Percentiles rank a stretch among this genome's conserved stretches.
phyloP scores from a whole-genome alignment of 768 basidiomycete species.

The Serendipita vermifera region DNA sequence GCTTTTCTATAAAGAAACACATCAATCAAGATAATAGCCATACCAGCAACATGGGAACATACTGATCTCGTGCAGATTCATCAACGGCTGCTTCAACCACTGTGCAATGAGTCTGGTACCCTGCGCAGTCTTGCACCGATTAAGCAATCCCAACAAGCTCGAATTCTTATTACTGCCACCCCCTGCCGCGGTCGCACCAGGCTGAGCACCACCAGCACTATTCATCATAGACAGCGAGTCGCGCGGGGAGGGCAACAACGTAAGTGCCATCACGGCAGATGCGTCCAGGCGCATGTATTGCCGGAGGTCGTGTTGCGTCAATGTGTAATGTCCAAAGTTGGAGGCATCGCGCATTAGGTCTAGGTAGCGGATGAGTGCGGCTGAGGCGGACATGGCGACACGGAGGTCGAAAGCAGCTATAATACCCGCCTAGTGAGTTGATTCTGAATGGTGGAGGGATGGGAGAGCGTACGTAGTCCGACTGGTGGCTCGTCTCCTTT shows the following conservation, averaged over 20 bases:
- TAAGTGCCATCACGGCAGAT: conserved; percentile 81
- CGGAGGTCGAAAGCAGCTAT: conserved; percentile 67
- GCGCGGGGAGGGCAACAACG: conserved; percentile 61
- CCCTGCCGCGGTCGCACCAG: conserved; percentile 22
- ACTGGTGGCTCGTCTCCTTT: conserved; percentile 30
- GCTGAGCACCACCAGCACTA: conserved; percentile 13
- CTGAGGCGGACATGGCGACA: conserved; percentile 56
- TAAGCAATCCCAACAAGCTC: conserved; percentile 77
- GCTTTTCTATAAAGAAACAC: conserved; percentile 41
- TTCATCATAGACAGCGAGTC: conserved; percentile 37
- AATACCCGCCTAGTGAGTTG: neutral
- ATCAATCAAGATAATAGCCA: neutral
- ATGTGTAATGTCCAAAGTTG: conserved; percentile 66
- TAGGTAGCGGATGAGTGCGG: conserved; percentile 74
- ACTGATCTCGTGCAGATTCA: conserved; percentile 91
- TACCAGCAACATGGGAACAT: conserved; percentile 22
- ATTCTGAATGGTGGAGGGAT: neutral
- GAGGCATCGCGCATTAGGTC: conserved; percentile 61
- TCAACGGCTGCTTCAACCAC: conserved; percentile 93
- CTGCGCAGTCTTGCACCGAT: conserved; percentile 94
- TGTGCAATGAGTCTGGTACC: conserved; percentile 75
- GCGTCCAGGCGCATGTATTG: conserved; percentile 96
- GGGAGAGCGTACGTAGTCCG: conserved; percentile 31
- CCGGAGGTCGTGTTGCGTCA: conserved; percentile 78
- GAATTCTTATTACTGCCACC: conserved; percentile 62